Conservation (phyloP, 192 early-diverging fungal genomes). For the Backusella australiensis region DNA sequence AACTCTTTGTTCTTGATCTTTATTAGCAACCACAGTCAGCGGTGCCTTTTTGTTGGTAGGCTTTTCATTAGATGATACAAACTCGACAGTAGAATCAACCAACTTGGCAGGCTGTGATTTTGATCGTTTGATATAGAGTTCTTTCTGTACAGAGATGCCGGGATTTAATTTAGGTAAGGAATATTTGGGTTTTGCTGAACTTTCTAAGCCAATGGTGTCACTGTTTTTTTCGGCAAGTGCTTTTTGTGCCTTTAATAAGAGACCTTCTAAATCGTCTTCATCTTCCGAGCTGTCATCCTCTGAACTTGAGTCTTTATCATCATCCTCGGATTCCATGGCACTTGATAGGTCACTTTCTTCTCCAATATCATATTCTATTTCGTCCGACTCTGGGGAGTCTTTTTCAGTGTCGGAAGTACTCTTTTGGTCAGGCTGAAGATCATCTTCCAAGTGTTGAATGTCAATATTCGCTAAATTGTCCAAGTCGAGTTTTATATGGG, state of each 20-base stretch:
- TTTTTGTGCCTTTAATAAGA: conserved; percentile 38
- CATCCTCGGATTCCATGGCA: not conserved
- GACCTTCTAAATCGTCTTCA: conserved; percentile 38
- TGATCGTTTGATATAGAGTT: conserved; percentile 33
- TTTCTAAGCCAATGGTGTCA: conserved; percentile 5
- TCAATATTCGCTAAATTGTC: conserved; percentile 2
- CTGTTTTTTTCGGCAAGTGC: conserved; percentile 32
- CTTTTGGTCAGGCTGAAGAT: not conserved
- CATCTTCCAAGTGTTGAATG: not conserved
- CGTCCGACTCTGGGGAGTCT: not conserved
- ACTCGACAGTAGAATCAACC: conserved; percentile 20
- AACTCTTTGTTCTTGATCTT: conserved; percentile 32
- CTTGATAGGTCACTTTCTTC: not conserved
- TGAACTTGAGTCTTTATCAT: not conserved
- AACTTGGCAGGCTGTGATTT: conserved; percentile 33
- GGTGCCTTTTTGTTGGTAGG: conserved; percentile 21
- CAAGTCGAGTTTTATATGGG: not conserved
- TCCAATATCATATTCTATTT: not conserved
- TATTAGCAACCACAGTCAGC: conserved; percentile 30
- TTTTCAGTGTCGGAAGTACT: not conserved
- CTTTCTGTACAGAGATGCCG: conserved; percentile 33
- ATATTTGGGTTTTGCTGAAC: conserved; percentile 4
- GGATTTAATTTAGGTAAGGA: conserved; percentile 38
- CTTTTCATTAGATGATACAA: conserved; percentile 27
- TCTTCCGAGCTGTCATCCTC: conserved; percentile 1